Percentiles rank a stretch among this genome's conserved stretches.
Evolutionary conservation across 2,329 filamentous ascomycete species (phyloP).

Genomic region (Aspergillus fumigatus): DNA sequence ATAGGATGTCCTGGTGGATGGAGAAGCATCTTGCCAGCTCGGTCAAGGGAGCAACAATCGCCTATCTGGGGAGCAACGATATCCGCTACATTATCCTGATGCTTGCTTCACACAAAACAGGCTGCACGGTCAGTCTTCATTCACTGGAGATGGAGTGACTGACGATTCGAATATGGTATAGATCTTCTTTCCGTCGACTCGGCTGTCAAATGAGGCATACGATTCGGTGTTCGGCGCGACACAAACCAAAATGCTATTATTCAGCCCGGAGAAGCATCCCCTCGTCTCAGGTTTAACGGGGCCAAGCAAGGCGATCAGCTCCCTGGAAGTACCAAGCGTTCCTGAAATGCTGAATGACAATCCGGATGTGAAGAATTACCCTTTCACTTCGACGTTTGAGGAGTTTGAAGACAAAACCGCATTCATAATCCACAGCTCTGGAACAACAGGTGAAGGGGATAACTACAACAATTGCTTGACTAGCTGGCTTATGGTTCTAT

Average conservation of each 20-base stretch:
- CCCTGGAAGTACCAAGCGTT: not conserved
- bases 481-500: not conserved
- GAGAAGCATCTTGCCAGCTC: slow-evolving; percentile 6
- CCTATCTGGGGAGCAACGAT: slow-evolving; percentile 22
- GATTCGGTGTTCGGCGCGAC: not conserved
- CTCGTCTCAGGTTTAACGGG: no score
- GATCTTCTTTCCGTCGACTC: slow-evolving; percentile 1
- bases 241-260: no score
- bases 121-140: not conserved
- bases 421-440: slow-evolving; percentile 35
- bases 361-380: slow-evolving; percentile 6
- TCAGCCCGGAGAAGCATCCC: no score
- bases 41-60: slow-evolving; percentile 17
- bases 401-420: slow-evolving; percentile 21
- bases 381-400: slow-evolving; percentile 16
- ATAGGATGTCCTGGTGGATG: slow-evolving; percentile 19
- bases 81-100: slow-evolving; percentile 19
- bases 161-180: not conserved
- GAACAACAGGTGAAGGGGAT: slow-evolving; percentile 27
- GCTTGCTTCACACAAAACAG: slow-evolving; percentile 15
- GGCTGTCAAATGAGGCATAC: not conserved
- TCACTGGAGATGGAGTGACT: no score
- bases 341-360: slow-evolving; percentile 5
- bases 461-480: not conserved
- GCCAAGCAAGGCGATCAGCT: no score